Base-by-base conservation (phyloP, 2,329 filamentous ascomycete genomes). In the Madurella fahalii region DNA sequence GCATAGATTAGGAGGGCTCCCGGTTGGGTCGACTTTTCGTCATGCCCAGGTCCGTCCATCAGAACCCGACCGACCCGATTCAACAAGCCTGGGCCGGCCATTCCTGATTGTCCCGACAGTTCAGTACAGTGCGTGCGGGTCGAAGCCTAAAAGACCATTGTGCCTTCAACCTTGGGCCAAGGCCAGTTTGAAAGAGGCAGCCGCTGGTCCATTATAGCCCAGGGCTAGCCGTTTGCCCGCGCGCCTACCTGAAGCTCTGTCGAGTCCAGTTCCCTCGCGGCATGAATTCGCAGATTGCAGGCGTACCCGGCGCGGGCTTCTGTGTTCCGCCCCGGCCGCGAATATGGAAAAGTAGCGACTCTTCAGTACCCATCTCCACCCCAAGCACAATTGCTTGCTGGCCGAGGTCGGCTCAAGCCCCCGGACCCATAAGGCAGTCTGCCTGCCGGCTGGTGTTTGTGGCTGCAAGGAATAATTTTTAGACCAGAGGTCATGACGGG, bases 271-370 rank as follows among this genome's bases (percentile, higher is more conserved):
- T 40, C 9, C 13, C 25, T 20, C 32, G 18, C 56, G 34, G 58
- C 56, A 60, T 60, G 47, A 55, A 60, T 18, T 31, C 25, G 8
- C 46, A 60, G 43, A 58, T 58, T 58, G 51, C 18, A 20, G 25
- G 34, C 30, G 51, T 41, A 32, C 45, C 39, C 37, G 20, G 53
- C 50, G 39, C 48, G 52, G 52, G 44, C 37, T 41, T 48, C 52
- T 39, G 42, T 47, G 32, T 53, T 53, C 55, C 50, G 41, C 39
- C 39, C 34, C 50, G 40, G 44, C 39, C 55, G 40, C 56, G 51
- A 56, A 52, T 55, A 52, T 42, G 50, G 43, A 47, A 50, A n/a
- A 34, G 46, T 12, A 32, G 40, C n/a, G n/a, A n/a, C 32, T 16
- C 31, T 18, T 1, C 41, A 52, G 37, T 40, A n/a, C 46, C 31